Percentiles rank a stretch among this genome's conserved stretches.
These are phyloP conservation scores for Yarrowia sp. DNA, from an alignment of 805 yeast species.

Conservation along the genomic window DNA sequence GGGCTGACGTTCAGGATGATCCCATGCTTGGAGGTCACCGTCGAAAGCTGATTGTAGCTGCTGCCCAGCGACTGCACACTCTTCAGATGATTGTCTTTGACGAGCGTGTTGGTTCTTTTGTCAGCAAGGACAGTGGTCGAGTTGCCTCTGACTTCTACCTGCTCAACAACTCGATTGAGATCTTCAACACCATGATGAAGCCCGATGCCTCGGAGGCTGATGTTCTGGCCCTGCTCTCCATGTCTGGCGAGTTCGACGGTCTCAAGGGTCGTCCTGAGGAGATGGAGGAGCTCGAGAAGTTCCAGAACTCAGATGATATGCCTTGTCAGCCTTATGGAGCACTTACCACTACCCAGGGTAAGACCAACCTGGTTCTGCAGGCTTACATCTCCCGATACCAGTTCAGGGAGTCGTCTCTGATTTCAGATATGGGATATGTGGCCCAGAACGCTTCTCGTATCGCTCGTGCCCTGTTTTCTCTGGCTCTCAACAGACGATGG, in stretches of 20 bases:
- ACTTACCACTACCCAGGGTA: constrained; percentile 71
- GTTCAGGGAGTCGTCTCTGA: constrained; percentile 73
- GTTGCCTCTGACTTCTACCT: constrained; percentile 92
- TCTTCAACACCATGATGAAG: constrained; percentile 78
- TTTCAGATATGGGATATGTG: constrained; percentile 85
- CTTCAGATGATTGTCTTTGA: constrained; percentile 93
- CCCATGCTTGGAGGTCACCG: constrained; percentile 73
- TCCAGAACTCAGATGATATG: constrained; percentile 52
- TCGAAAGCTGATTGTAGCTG: constrained; percentile 67
- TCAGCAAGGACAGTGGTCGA: constrained; percentile 86
- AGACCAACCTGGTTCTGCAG: constrained; percentile 82
- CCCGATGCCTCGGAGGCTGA: constrained; percentile 92
- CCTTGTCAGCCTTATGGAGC: constrained; percentile 84
- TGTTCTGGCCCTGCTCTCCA: constrained; percentile 78
- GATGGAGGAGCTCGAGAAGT: constrained; percentile 59
- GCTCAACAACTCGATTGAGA: constrained; percentile 77
- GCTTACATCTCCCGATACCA: constrained; percentile 75
- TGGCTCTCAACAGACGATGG: constrained; percentile 90
- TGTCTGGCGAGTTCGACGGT: constrained; percentile 91
- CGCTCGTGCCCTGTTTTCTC: constrained; percentile 81
- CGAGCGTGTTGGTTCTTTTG: constrained; percentile 72
- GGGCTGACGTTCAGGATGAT: constrained; percentile 81
- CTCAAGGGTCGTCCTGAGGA: constrained; percentile 89
- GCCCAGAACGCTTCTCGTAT: constrained; percentile 95
- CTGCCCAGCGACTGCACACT: constrained; percentile 79